Evolutionary conservation across 441 rosid genomes (phyloP), one percentile per base, ranked within the genome.

Genomic region (Biscutella auriculata): DNA sequence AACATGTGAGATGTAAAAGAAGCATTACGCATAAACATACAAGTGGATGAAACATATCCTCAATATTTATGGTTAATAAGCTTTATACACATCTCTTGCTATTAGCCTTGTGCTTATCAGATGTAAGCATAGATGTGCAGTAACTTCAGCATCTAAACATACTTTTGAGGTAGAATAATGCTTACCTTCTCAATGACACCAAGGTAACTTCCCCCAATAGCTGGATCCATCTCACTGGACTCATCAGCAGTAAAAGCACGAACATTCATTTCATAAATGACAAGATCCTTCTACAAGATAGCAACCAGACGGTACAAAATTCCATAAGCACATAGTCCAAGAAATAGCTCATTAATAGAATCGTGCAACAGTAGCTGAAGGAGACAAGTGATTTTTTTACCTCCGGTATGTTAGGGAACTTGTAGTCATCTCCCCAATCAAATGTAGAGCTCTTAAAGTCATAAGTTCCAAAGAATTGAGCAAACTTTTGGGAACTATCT

Each of bases 211-310:
- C 97, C 98, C 29, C 77, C 67, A 47, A 74, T 59, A 42, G 70
- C 57, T 69, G 83, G 73, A 79, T 82, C 88, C 70, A 84, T 68
- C 39, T 81, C 82, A 67, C 95, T 92, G 68, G 97, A 86, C 64
- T 88, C 78, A 65, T 88, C 95, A 68, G 73, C 81, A 51, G 95
- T 86, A 77, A 86, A 88, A 78, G 95, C 97, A 49, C 97, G 95
- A 36, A 92, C 92, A 73, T 83, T 92, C 90, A 83, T 92, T 78
- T 92, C 97, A 75, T 92, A 92, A 59, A 88, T 72, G 62, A 86
- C 88, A 73, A 92, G 95, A 75, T 92, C 95, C 72, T 79, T 78
- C 98, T 86, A 88, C 78, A 78, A 73, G 62, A 53, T 26, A 69
- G 29, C 21, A 48, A 11, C 23, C 21, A 65, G 43, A 42, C 40